Base-by-base conservation (phyloP, 140 eudicot genomes). In the Anethum foeniculum region DNA sequence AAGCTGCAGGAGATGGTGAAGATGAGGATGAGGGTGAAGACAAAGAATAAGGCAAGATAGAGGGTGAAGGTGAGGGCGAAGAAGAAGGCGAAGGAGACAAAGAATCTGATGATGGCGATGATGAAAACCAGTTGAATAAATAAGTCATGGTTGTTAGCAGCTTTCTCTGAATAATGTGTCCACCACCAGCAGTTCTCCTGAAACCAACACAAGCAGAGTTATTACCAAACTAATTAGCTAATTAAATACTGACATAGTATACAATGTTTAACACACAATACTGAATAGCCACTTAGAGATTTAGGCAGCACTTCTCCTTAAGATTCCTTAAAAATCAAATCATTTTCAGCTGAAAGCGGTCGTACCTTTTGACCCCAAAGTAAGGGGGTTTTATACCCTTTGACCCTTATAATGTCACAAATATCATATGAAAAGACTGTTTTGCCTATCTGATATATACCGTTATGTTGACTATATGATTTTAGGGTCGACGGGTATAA, bases 161-260 rank as follows among this genome's bases (percentile, higher is more conserved):
- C 76, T 86, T 88, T 36, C 90, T 84, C 69, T 32, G 88, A 60
- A 81, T 81, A 23, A 76, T 77, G 30, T 81, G 36, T 77, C 84
- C 58, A 19, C 73, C 82, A 75, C 60, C 81, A 36, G 75, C 84
- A 73, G 76, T 78, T 44, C 79, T 83, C 88, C 97, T 91, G 86
- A 30, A 80, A 80, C 73, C 30, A 44, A 83, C 41, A 46, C 28
- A 71, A 47, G 80, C 46, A 76, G 80, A 76, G 80, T 11, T 18
- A 18, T 48, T 8, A 49, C 34, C 14, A 76, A 48, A 56, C 27
- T 30, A 56, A 56, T 56, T 56, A 56, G 65, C 65, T 56, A 21
- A 21, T 28, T 13, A 2, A 76, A 28, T 19, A 48, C 15, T 43
- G 52, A 48, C 28, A 75, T 75, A 28, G 48, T 32, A 15, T 4